Conservation (phyloP, 257 asterid species). For the Solanum chilense region DNA sequence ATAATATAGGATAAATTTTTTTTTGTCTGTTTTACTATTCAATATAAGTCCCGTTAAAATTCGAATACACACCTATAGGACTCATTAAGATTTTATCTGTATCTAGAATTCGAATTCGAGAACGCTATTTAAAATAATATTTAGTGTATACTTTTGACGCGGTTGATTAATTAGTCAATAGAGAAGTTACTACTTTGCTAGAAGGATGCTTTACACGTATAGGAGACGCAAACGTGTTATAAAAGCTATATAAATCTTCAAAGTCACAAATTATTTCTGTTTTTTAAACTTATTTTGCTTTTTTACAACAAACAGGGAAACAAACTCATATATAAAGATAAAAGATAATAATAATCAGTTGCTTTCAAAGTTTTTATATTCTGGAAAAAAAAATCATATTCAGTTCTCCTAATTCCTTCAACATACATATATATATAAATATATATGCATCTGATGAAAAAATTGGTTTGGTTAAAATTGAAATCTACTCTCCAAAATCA, state of each 20-base stretch:
- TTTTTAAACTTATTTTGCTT: background rate
- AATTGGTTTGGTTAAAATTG: conserved; percentile 13
- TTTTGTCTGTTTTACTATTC: rapidly evolving
- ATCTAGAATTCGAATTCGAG: rapidly evolving
- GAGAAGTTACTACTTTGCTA: background rate
- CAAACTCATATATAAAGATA: background rate
- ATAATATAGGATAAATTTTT: no score
- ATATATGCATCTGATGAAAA: conserved; percentile 8
- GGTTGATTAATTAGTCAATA: background rate
- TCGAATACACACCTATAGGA: background rate
- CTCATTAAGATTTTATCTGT: no score
- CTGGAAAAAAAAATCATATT: background rate
- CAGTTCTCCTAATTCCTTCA: background rate
- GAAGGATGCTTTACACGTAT: conserved; percentile 8
- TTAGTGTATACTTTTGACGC: background rate
- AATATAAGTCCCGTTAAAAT: no score
- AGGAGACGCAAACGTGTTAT: conserved; percentile 15
- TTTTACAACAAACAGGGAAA: background rate
- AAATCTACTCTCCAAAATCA: conserved; percentile 9
- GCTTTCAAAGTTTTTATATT: background rate
- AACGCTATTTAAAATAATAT: rapidly evolving
- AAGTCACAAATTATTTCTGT: background rate
- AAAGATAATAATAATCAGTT: background rate
- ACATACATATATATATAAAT: conserved; percentile 6
- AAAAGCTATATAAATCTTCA: background rate